A percentile compares a stretch with the other conserved stretches of the same genome.
Evolutionary conservation across 2,329 filamentous ascomycete species (phyloP).

Genomic region (Venturia effusa): DNA sequence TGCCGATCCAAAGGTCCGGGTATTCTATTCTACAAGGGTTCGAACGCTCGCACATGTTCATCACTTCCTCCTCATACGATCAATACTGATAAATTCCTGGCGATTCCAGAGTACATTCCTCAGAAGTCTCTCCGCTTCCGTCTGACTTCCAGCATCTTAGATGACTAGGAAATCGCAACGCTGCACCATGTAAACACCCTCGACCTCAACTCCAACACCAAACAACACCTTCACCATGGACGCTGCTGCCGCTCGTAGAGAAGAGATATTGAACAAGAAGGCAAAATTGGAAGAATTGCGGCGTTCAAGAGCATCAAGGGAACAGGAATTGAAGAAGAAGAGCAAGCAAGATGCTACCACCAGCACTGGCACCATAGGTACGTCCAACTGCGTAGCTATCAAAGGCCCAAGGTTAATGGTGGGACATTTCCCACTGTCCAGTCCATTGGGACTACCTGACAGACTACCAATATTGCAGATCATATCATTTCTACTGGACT

Average conservation of each 20-base stretch:
- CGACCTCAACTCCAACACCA: not conserved
- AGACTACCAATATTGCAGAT: not conserved
- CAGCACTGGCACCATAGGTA: slow-evolving; percentile 6
- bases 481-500: not conserved
- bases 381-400: not conserved
- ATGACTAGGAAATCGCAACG: not conserved
- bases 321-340: slow-evolving; percentile 60
- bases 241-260: slow-evolving; percentile 65
- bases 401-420: not conserved
- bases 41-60: not conserved
- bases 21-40: not conserved
- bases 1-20: not conserved
- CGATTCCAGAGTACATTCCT: not conserved
- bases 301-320: slow-evolving; percentile 74
- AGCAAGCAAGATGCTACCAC: slow-evolving; percentile 51
- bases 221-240: slow-evolving; percentile 11
- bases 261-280: slow-evolving; percentile 94
- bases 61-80: not conserved
- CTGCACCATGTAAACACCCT: not conserved
- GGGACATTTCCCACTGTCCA: not conserved
- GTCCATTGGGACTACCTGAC: not conserved
- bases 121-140: not conserved
- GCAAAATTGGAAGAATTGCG: slow-evolving; percentile 95
- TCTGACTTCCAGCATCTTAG: not conserved
- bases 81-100: not conserved